Percentiles rank a stretch among this genome's conserved stretches.
Evolutionary conservation across 2,329 filamentous ascomycete genomes (phyloP).

Genomic region (Aspergillus amoenus): DNA sequence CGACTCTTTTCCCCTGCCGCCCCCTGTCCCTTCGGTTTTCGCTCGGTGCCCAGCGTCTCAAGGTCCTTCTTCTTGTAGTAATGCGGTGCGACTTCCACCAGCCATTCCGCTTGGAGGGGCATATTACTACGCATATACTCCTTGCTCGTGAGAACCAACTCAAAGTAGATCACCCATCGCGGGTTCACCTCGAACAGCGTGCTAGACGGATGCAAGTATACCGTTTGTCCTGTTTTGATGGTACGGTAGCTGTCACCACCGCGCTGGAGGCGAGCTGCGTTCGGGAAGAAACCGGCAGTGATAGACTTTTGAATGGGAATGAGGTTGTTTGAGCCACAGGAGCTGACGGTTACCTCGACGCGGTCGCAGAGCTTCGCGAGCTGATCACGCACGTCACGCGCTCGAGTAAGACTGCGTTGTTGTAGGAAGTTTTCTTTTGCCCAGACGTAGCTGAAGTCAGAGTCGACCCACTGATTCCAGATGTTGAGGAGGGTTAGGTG

Average conservation of each 20-base stretch:
- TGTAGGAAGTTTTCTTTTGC: constrained; percentile 90
- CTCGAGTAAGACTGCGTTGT: constrained; percentile 82
- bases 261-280: constrained; percentile 79
- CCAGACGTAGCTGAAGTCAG: constrained; percentile 86
- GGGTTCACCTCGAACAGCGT: constrained; percentile 78
- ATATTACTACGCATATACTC: constrained; percentile 91
- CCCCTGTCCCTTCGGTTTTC: constrained; percentile 66
- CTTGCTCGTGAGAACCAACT: constrained; percentile 86
- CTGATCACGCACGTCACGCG: constrained; percentile 89
- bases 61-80: constrained; percentile 91
- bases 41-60: constrained; percentile 73
- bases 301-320: constrained; percentile 82
- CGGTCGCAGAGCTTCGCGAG: constrained; percentile 88
- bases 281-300: constrained; percentile 90
- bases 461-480: constrained; percentile 93
- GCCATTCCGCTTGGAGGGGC: constrained; percentile 80
- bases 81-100: constrained; percentile 88
- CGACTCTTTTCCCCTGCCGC: constrained; percentile 42
- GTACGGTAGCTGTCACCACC: constrained; percentile 87
- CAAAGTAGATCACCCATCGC: constrained; percentile 84
- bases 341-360: constrained; percentile 74
- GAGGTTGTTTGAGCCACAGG: constrained; percentile 69
- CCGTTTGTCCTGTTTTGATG: constrained; percentile 83
- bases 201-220: constrained; percentile 87
- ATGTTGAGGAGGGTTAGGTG: constrained; percentile 86